Evolutionary conservation across 2,329 filamentous ascomycete species (phyloP), one percentile per base, ranked within the genome.

Genomic region (Xylariaceae sp.): DNA sequence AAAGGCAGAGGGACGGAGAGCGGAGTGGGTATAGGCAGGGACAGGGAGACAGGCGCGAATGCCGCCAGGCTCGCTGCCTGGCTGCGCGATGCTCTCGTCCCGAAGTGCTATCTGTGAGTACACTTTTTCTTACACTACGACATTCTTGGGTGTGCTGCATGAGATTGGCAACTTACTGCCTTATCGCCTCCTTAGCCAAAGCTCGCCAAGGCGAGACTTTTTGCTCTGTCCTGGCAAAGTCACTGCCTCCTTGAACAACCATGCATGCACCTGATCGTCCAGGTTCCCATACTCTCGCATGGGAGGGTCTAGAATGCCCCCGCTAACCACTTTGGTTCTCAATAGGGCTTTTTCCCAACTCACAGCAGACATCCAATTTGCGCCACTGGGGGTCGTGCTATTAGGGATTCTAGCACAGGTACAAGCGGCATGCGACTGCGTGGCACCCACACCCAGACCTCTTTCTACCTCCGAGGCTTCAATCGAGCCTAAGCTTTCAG

Each of bases 361-460:
- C 35, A 75, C 87, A 3, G 85, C 86, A 15, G 88, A 92, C 69
- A 83, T 81, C 27, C 89, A 91, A 64, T 89, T 89, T 70, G 83
- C 89, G 2, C 77, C 84, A 3, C 76, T 93, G 2, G 90, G 89
- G 3, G 75, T 91, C 16, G 78, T 89, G 58, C 77, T 93, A 8
- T 68, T 92, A 39, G 84, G 81, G 16, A 72, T 82, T 1, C 72
- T 92, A 53, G 85, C 86, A 3, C 82, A 83, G 57, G 71, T 87
- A 18, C 72, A 81, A 55, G 72, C 72, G 44, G 69, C 77, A 1
- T 69, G 83, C 43, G 69, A 78, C 8, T 61, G 73, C 6, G 63
- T 64, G 26, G 40, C 35, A n/a, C 53, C 57, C 11, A 32, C 7
- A 11, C 8, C 41, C n/a, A 36, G 32, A 18, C 7, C 18, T 9